Percentiles rank a stretch among this genome's conserved stretches.
Evolutionary conservation across 2,329 filamentous ascomycete genomes (phyloP).

Genomic region (Paramyrothecium roridum): DNA sequence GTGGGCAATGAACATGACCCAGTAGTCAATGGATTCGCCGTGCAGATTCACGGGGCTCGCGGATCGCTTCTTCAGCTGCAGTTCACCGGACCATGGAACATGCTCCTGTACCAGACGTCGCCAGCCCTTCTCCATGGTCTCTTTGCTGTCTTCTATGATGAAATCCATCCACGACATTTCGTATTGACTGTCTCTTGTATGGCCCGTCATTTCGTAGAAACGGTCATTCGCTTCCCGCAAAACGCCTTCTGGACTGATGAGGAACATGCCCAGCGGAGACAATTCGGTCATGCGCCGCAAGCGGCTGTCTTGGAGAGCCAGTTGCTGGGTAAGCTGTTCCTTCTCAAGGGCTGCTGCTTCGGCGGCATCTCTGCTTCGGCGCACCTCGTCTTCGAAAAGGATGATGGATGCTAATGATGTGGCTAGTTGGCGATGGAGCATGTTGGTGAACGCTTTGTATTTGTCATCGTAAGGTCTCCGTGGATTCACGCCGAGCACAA

Average conservation of each 20-base stretch:
- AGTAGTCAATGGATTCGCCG: slow-evolving; percentile 37
- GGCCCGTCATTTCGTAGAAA: slow-evolving; percentile 45
- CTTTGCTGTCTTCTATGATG: slow-evolving; percentile 30
- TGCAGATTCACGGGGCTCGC: slow-evolving; percentile 5
- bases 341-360: slow-evolving; percentile 29
- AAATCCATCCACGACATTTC: slow-evolving; percentile 39
- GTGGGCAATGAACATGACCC: slow-evolving; percentile 36
- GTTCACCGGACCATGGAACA: slow-evolving; percentile 34
- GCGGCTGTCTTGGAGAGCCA: slow-evolving; percentile 30
- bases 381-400: slow-evolving; percentile 62
- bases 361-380: slow-evolving; percentile 36
- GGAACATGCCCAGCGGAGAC: slow-evolving; percentile 34
- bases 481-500: slow-evolving; percentile 67
- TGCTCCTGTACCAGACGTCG: slow-evolving; percentile 26
- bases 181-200: slow-evolving; percentile 28
- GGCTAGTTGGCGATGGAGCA: slow-evolving; percentile 45
- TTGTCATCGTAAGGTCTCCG: slow-evolving; percentile 66
- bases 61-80: slow-evolving; percentile 32
- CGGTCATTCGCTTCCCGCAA: slow-evolving; percentile 41
- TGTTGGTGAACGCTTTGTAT: slow-evolving; percentile 56
- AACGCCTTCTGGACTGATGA: slow-evolving; percentile 34
- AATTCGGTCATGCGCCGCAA: slow-evolving; percentile 33
- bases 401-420: slow-evolving; percentile 63
- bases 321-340: slow-evolving; percentile 27
- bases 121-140: slow-evolving; percentile 33